Evolutionary conservation across 495 filamentous ascomycete species (phyloP), one percentile per base, ranked within the genome.

Genomic region (Aspergillus homomorphus): DNA sequence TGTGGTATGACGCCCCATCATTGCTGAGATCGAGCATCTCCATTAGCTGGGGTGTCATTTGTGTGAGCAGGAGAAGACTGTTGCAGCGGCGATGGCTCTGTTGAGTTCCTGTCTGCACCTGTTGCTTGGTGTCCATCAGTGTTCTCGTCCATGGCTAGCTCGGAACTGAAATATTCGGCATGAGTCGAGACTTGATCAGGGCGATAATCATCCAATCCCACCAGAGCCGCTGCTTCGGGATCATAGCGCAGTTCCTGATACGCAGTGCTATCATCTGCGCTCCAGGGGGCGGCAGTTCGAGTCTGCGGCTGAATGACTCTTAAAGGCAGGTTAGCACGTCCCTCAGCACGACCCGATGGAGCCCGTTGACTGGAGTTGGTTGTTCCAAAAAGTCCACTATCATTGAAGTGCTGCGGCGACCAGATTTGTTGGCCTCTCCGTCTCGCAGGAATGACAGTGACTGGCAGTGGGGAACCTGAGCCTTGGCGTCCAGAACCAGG

Each of bases 391-490:
- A 61, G 54, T 41, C 54, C 62, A 19, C 61, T 51, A 48, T 62
- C 55, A 19, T 63, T 66, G 30, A 66, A 67, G 58, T 61, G 61
- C 41, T 75, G 66, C 18, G 73, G 77, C 26, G 69, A 76, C 77
- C 76, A 79, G 20, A 73, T 74, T 15, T 77, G 70, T 43, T 77
- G 75, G 22, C 71, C 71, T 14, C 85, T 76, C 4, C 82, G 81
- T 45, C 85, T 84, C 3, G 88, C 86, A 0, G 87, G 88, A 48
- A 91, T 88, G 23, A 89, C 76, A 8, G 84, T 89, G 21, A 89
- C 78, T 1, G 86, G 85, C 8, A 88, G 63, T 7, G 67, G 69
- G 1, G 73, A 67, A 38, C 71, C 62, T 5, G 62, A 45, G 44
- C 59, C 61, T 33, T 71, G 67, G 58, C 69, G 51, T 44, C 65